These are phyloP conservation scores for Diplocarpon rosae DNA, from an alignment of 2,329 filamentous ascomycete species.

Conservation along the genomic window DNA sequence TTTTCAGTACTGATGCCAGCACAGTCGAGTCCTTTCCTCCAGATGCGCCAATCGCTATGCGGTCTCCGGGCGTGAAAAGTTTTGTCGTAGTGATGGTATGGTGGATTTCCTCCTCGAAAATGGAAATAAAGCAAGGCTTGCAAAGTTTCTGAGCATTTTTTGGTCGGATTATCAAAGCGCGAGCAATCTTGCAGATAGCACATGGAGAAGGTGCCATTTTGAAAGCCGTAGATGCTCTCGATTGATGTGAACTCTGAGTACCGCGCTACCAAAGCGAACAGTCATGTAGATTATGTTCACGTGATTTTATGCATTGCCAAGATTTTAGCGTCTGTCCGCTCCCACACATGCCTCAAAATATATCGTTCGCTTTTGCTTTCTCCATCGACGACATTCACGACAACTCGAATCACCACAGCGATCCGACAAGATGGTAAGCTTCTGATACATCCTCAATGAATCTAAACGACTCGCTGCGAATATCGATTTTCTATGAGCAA, in stretches of 20 bases:
- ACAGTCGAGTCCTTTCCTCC: conserved; percentile 98
- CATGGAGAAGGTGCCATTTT: conserved; percentile 65
- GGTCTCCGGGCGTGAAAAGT: conserved; percentile 78
- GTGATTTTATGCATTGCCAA: conserved; percentile 3
- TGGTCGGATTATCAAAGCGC: conserved; percentile 83
- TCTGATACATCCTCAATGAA: conserved; percentile 26
- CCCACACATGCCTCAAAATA: conserved; percentile 3
- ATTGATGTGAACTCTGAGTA: not conserved
- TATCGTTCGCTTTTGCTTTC: not conserved
- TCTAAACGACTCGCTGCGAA: conserved; percentile 25
- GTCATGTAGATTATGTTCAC: not conserved
- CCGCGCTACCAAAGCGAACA: too few relatives aligned
- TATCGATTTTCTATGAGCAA: conserved; percentile 31
- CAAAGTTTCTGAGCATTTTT: conserved; percentile 95
- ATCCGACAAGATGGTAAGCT: conserved; percentile 51
- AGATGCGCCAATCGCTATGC: conserved; percentile 87
- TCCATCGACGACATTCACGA: conserved; percentile 9
- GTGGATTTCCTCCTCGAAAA: conserved; percentile 91
- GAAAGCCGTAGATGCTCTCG: not conserved
- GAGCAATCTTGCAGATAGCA: conserved; percentile 60
- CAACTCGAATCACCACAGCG: conserved; percentile 11
- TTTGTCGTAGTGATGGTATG: conserved; percentile 74
- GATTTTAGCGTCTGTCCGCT: conserved; percentile 5
- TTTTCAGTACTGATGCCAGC: conserved; percentile 86
- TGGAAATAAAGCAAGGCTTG: conserved; percentile 71